Conservation (phyloP, 1,284 basidiomycete species). For the Serendipita sp. region DNA sequence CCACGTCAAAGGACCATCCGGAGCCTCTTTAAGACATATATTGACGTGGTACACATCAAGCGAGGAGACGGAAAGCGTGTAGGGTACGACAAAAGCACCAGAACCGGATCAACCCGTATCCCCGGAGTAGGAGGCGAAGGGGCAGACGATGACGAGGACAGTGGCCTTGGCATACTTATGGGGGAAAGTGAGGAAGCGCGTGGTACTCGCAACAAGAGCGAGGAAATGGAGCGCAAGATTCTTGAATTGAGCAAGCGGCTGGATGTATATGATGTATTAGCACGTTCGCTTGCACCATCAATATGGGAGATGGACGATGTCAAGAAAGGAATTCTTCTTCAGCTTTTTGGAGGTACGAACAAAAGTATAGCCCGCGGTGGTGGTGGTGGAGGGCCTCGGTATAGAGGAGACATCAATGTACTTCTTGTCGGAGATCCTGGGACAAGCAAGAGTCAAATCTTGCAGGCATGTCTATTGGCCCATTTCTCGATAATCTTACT, state of each 20-base stretch:
- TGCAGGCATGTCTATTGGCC: constrained; percentile 43
- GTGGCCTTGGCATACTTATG: constrained; percentile 22
- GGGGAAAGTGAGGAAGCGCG: constrained; percentile 43
- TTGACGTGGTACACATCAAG: constrained; percentile 89
- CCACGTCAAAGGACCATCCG: constrained; percentile 85
- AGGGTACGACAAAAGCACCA: constrained; percentile 69
- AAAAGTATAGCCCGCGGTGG: constrained; percentile 88
- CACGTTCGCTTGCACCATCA: constrained; percentile 79
- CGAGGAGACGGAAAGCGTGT: constrained; percentile 55
- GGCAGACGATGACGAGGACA: constrained; percentile 39
- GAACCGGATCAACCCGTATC: constrained; percentile 53
- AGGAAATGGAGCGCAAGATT: constrained; percentile 43
- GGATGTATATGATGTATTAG: constrained; percentile 80
- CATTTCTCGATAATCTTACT: not conserved
- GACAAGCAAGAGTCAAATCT: constrained; percentile 91
- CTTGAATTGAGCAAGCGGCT: constrained; percentile 55
- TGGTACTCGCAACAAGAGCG: constrained; percentile 21
- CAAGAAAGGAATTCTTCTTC: constrained; percentile 93
- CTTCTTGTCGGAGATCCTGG: constrained; percentile 95
- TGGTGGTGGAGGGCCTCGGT: constrained; percentile 87
- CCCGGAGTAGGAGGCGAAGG: constrained; percentile 78
- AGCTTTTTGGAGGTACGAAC: constrained; percentile 95
- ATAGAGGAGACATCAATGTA: constrained; percentile 96
- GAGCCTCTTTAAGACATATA: constrained; percentile 91
- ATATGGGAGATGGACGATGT: constrained; percentile 99